Evolutionary conservation across 2,329 filamentous ascomycete genomes (phyloP), one percentile per base, ranked within the genome.

Genomic region (Golovinomyces cichoracearum): DNA sequence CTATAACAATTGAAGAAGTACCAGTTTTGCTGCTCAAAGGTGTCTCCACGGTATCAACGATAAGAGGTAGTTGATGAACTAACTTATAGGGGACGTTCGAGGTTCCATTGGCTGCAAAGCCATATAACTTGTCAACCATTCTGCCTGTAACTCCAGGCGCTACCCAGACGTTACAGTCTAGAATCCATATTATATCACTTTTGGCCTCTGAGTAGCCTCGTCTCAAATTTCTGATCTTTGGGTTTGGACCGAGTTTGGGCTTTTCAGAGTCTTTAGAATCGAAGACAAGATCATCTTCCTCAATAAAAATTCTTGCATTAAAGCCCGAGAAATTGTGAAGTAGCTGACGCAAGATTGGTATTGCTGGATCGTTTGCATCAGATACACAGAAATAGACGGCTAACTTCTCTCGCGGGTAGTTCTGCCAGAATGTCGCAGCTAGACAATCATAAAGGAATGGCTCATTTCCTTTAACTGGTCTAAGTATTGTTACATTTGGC

Each of bases 201-300:
- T 79, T 78, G 1, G 85, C 83, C 60, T 95, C 86, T 25, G 85
- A 69, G 60, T 94, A 98, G 2, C 84, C 86, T 40, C 84, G 74
- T 61, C 86, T 94, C 69, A 95, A 83, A 62, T 98, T 98, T 47
- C 90, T 72, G 56, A 98, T 92, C 67, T 98, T 98, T n/a, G 90
- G 90, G 59, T 98, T 98, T 1, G 90, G 90, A 0, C 92, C 92
- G 50, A 95, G 70, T 50, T 74, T 70, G 53, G 71, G 64, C 46
- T 64, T 57, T 44, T 69, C 63, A 48, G 69, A 70, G 3, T 15
- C 25, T 10, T 64, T 63, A 27, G 66, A 57, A 26, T 69, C 71
- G 48, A 74, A 71, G 7, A 93, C 66, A 26, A 75, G 62, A 0
- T 80, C 75, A 60, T 93, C 85, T 51, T 93, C 80, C 65, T 94